Conservation (phyloP, 2,329 filamentous ascomycete species). For the Cytospora schulzeri region DNA sequence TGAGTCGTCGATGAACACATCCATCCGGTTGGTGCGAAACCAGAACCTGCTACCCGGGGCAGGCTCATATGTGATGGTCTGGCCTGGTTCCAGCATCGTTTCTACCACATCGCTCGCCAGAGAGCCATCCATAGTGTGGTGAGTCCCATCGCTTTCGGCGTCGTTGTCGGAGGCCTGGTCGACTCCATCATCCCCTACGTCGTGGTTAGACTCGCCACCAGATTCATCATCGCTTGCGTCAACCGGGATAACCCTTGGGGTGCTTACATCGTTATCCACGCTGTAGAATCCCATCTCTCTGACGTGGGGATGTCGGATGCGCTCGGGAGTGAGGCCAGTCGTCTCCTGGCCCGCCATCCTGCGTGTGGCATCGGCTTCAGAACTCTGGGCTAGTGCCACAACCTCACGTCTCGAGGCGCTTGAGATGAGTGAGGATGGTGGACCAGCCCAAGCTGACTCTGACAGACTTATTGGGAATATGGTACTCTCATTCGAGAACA, state of each 20-base stretch:
- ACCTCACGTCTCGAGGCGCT: too few species aligned
- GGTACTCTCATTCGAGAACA: conserved; percentile 13
- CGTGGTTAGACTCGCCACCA: not conserved
- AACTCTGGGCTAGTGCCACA: too few species aligned
- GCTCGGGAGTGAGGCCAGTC: too few species aligned
- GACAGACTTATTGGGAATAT: conserved; percentile 15
- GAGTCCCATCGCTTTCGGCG: not conserved
- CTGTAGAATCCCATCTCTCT: not conserved
- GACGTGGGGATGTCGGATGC: not conserved
- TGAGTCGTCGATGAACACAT: conserved; percentile 1
- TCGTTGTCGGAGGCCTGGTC: too few species aligned
- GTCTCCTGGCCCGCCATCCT: not conserved
- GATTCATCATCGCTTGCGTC: not conserved
- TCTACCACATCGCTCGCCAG: not conserved
- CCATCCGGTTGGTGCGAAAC: not conserved
- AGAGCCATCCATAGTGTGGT: not conserved
- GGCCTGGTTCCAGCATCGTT: not conserved
- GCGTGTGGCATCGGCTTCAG: not conserved
- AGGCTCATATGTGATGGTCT: not conserved
- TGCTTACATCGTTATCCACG: not conserved
- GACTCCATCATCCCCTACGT: not conserved
- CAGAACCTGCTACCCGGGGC: not conserved
- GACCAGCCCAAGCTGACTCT: not conserved
- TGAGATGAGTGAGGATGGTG: not conserved
- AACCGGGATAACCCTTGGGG: not conserved